Evolutionary conservation across 2,329 filamentous ascomycete genomes (phyloP).

Genomic region (Alternaria tenuissima): DNA sequence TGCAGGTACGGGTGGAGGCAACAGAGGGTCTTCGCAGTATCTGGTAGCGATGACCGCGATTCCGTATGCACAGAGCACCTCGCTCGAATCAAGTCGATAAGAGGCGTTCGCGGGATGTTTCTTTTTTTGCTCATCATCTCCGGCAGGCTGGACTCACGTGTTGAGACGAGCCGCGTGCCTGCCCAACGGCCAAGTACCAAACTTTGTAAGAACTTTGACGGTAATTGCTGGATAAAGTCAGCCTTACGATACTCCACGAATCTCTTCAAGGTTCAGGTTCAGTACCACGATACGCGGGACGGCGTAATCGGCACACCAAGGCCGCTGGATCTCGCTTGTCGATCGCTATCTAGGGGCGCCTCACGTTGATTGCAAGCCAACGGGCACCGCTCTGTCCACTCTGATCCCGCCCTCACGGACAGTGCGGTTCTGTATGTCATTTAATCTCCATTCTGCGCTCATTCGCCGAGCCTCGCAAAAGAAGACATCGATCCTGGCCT

Average conservation of each 20-base stretch:
- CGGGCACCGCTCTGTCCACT: conserved; percentile 7
- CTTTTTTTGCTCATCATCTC: conserved; percentile 8
- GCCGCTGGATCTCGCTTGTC: conserved; percentile 13
- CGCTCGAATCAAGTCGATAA: not conserved
- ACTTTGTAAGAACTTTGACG: not conserved
- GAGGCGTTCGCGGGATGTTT: not conserved
- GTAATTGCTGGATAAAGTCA: not conserved
- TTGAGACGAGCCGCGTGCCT: not conserved
- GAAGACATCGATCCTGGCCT: not conserved
- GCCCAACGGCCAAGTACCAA: not conserved
- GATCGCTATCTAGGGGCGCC: conserved; percentile 18
- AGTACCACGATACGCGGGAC: conserved; percentile 1
- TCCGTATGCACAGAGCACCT: conserved; percentile 13
- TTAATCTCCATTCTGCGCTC: not conserved
- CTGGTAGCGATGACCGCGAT: not conserved
- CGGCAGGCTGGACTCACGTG: conserved; percentile 2
- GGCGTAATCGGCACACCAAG: not conserved
- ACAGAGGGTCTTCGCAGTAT: not conserved
- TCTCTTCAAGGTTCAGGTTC: not conserved
- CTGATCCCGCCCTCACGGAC: conserved; percentile 6
- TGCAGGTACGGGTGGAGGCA: not conserved
- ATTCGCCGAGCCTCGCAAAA: conserved; percentile 2
- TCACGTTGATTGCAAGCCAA: conserved; percentile 24
- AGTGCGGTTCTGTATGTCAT: conserved; percentile 13
- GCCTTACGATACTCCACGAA: not conserved